Percentiles rank a stretch among this genome's conserved stretches.
Evolutionary conservation across 2,329 filamentous ascomycete genomes (phyloP).

Genomic region (Scedosporium aurantiacum): DNA sequence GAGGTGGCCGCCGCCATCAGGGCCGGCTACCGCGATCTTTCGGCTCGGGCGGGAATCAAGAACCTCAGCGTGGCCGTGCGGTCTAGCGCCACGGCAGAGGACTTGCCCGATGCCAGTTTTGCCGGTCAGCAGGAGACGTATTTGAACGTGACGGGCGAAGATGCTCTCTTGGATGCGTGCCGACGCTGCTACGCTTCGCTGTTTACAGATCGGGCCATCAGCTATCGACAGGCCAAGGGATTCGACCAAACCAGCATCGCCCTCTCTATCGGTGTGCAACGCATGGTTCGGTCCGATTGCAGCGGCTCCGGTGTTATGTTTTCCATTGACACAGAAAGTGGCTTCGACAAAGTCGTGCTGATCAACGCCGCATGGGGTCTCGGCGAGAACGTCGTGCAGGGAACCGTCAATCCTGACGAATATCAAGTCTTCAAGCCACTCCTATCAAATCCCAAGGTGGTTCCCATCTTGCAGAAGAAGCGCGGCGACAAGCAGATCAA

Average conservation of each 20-base stretch:
- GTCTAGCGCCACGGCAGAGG: conserved; percentile 26
- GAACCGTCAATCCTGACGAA: conserved; percentile 25
- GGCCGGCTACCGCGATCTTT: conserved; percentile 18
- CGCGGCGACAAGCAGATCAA: conserved; percentile 22
- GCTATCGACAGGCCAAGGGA: conserved; percentile 18
- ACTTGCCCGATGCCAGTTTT: conserved; percentile 26
- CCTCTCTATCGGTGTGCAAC: conserved; percentile 19
- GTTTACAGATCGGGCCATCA: conserved; percentile 26
- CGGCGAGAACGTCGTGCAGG: conserved; percentile 26
- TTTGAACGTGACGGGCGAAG: conserved; percentile 22
- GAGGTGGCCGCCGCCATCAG: conserved; percentile 18
- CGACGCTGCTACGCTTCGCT: conserved; percentile 26
- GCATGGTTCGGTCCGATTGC: conserved; percentile 21
- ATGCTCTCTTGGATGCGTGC: conserved; percentile 21
- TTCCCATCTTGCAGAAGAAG: conserved; percentile 23
- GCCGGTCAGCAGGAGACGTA: conserved; percentile 26
- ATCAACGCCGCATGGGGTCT: conserved; percentile 25
- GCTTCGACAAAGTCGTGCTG: conserved; percentile 26
- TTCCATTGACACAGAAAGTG: conserved; percentile 27
- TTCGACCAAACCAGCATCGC: conserved; percentile 18
- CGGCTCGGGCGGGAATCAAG: conserved; percentile 10
- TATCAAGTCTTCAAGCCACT: conserved; percentile 27
- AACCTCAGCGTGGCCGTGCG: conserved; percentile 24
- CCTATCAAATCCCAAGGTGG: conserved; percentile 13
- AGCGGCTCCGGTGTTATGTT: conserved; percentile 27